These are phyloP conservation scores for Russula griseocarnosa DNA, from an alignment of 768 basidiomycete genomes.

Conservation along the genomic window DNA sequence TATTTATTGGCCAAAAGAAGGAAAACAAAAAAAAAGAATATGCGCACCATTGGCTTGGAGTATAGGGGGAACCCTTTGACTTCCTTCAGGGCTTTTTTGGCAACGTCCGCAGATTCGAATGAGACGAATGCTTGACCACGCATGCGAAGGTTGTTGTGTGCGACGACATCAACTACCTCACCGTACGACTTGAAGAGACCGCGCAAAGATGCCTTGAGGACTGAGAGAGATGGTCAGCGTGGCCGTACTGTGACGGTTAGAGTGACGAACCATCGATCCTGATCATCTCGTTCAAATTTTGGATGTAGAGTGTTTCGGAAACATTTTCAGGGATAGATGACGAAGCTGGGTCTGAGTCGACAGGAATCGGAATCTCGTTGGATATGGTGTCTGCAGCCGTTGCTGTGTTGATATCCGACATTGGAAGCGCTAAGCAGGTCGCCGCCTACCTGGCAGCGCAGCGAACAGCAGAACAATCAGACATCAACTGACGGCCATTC, in stretches of 20 bases:
- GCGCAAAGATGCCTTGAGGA: constrained; percentile 82
- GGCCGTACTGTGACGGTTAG: constrained; percentile 9
- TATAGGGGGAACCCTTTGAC: constrained; percentile 93
- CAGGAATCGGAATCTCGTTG: constrained; percentile 23
- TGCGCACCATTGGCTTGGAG: constrained; percentile 88
- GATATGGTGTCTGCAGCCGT: constrained; percentile 13
- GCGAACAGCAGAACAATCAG: neutral
- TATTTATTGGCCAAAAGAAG: too few species aligned
- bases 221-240: constrained; percentile 39
- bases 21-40: neutral
- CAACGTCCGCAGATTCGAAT: constrained; percentile 77
- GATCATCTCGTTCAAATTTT: constrained; percentile 94
- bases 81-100: constrained; percentile 86
- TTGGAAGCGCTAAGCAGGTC: constrained; percentile 1
- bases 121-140: constrained; percentile 98
- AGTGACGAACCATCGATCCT: constrained; percentile 59
- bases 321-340: constrained; percentile 43
- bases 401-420: constrained; percentile 17
- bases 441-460: neutral
- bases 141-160: constrained; percentile 94
- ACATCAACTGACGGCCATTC: neutral
- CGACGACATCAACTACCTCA: constrained; percentile 90
- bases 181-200: constrained; percentile 93
- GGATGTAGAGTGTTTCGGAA: constrained; percentile 90
- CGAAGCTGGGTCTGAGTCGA: constrained; percentile 25